phyloP scores from a whole-genome alignment of 164 flowering plant genomes.

The Magnolia kwangsiensis region DNA sequence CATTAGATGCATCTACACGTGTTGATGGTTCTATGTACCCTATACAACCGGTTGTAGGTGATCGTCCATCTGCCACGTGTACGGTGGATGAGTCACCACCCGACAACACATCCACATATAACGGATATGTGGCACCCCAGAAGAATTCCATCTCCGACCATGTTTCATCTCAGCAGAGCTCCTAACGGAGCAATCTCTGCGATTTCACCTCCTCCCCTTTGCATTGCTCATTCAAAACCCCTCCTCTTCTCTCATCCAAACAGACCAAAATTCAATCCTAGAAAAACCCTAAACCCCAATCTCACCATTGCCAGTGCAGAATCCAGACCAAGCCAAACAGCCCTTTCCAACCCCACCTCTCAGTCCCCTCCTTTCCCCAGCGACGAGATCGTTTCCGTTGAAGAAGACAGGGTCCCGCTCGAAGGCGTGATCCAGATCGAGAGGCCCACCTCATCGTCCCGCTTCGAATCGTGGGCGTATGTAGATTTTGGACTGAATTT shows the following conservation, averaged over 20 bases:
- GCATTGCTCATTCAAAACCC: slow-evolving; percentile 22
- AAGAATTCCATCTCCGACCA: background rate
- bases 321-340: slow-evolving; percentile 19
- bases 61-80: too few species aligned
- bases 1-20: too few species aligned
- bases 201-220: slow-evolving; percentile 20
- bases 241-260: slow-evolving; percentile 28
- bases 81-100: too few species aligned
- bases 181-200: slow-evolving; percentile 30
- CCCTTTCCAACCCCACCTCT: slow-evolving; percentile 7
- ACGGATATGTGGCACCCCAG: too few species aligned
- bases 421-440: slow-evolving; percentile 96
- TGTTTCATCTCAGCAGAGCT: slow-evolving; percentile 38
- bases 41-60: too few species aligned
- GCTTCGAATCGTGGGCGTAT: slow-evolving; percentile 73
- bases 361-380: slow-evolving; percentile 15
- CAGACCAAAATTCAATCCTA: slow-evolving; percentile 23
- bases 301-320: slow-evolving; percentile 46
- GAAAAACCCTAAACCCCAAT: slow-evolving; percentile 12
- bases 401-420: slow-evolving; percentile 58
- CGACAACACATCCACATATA: too few species aligned
- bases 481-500: background rate
- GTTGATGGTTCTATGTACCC: too few species aligned
- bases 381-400: slow-evolving; percentile 39
- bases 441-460: slow-evolving; percentile 43